Base-by-base conservation (phyloP, 2,329 filamentous ascomycete species). In the Trichophyton simii region DNA sequence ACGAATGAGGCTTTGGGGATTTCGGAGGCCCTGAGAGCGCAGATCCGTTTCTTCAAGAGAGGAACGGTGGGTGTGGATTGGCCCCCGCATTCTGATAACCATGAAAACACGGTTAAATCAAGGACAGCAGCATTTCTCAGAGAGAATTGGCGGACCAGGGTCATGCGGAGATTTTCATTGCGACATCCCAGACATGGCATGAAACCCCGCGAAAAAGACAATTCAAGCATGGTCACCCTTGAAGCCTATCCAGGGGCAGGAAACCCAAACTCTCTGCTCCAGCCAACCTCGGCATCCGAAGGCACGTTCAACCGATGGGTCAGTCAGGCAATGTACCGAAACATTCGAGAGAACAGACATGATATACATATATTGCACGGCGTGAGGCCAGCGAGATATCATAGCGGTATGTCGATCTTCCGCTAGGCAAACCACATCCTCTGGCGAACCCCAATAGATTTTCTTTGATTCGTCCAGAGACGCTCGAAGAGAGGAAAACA, bases 321-420 rank as follows among this genome's bases (percentile, higher is more conserved):
- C 11, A 52, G 46, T 25, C 11, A 52, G 46, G 46, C n/a, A 18
- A 48, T 48, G n/a, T 31, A 22, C n/a, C 8, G 11, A 22, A 15
- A 54, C 13, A 54, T 20, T 31, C 50, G 2, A 9, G 34, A 38
- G 34, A 38, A 13, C 34, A 38, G 34, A 31, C 31, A 31, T 54
- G 25, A 34, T 54, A 31, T 25, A 18, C 9, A 54, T 31, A 48
- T 25, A 25, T 18, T 18, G 18, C 22, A 8, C 25, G 50, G 22
- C 15, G 50, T 31, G 3, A 54, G 50, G 50, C 50, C 50, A 54
- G 50, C 34, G 15, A 34, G 50, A 31, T 54, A 54, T 34, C 50
- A 54, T 54, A 31, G 50, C 50, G 50, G 50, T 13, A 54, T 34
- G 50, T 54, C 28, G 50, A 54, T 54, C 50, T 54, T 54, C 50